These are phyloP conservation scores for Meyerozyma athensensis DNA, from an alignment of 1,139 yeast genomes.

Conservation along the genomic window DNA sequence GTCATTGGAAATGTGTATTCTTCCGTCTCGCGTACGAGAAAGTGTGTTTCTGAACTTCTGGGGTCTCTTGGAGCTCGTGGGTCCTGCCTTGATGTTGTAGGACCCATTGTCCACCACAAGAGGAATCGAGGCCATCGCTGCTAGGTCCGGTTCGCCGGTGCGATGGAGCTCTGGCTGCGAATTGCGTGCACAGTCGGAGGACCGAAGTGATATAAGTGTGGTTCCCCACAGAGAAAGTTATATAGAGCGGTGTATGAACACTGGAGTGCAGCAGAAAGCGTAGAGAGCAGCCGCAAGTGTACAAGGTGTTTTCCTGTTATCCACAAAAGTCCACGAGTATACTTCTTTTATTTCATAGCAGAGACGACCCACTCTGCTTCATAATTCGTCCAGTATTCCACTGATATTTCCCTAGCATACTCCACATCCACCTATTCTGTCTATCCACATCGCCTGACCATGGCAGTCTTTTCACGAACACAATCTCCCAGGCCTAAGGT, in stretches of 20 bases:
- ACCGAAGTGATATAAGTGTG: neutral
- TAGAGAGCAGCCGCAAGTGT: too few relatives aligned
- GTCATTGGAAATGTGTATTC: slow-evolving; percentile 66
- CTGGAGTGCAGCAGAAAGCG: too few relatives aligned
- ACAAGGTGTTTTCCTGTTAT: too few relatives aligned
- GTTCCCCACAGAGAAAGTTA: neutral
- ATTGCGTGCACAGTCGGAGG: neutral
- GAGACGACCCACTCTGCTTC: too few relatives aligned
- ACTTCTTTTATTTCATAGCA: too few relatives aligned
- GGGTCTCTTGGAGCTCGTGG: slow-evolving; percentile 39
- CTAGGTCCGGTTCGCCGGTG: neutral
- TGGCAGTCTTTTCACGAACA: slow-evolving; percentile 12
- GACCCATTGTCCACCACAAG: slow-evolving; percentile 82
- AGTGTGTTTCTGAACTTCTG: slow-evolving; percentile 62
- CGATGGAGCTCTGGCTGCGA: neutral
- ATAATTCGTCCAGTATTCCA: too few relatives aligned
- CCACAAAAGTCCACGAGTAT: too few relatives aligned
- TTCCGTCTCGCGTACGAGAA: slow-evolving; percentile 71
- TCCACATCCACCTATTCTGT: neutral
- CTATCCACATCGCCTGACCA: slow-evolving; percentile 1
- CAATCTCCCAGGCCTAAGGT: slow-evolving; percentile 5
- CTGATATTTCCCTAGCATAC: neutral
- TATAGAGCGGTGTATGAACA: too few relatives aligned
- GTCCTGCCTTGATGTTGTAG: slow-evolving; percentile 75
- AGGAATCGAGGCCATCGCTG: neutral